Percentiles rank a stretch among this genome's conserved stretches.
phyloP scores from a whole-genome alignment of 2,329 filamentous ascomycete species.

The Exophiala spinifera region DNA sequence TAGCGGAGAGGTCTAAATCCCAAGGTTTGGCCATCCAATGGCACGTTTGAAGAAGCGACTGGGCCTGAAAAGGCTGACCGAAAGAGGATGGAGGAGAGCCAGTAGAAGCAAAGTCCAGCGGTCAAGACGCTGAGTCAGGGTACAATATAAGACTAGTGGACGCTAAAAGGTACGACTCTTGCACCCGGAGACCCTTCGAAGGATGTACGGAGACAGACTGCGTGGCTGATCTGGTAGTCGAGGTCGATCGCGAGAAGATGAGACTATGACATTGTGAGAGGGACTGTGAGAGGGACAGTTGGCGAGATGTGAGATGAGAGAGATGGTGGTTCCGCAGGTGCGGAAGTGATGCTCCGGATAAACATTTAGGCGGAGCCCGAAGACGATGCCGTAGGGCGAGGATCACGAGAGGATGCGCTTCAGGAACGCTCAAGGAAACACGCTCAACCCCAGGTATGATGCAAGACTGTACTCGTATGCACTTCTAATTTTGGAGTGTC shows the following conservation, averaged over 20 bases:
- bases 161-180: background rate
- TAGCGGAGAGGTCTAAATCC: background rate
- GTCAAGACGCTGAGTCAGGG: conserved; percentile 1
- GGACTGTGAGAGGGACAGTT: too few relatives aligned
- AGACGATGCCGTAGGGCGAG: background rate
- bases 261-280: too few relatives aligned
- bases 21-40: background rate
- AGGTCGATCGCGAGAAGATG: background rate
- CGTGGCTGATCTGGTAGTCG: background rate
- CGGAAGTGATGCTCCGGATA: background rate
- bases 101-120: background rate
- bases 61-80: background rate
- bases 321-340: too few relatives aligned
- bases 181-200: background rate
- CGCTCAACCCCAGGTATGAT: too few relatives aligned
- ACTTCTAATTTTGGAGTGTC: too few relatives aligned
- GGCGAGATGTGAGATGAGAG: too few relatives aligned
- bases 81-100: background rate
- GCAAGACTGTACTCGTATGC: too few relatives aligned
- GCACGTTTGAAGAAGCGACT: background rate
- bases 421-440: too few relatives aligned
- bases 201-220: background rate
- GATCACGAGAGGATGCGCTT: too few relatives aligned
- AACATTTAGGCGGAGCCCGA: background rate
- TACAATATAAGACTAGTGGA: background rate